Evolutionary conservation across 2,329 filamentous ascomycete genomes (phyloP).

Genomic region (Thielaviopsis ethacetica): DNA sequence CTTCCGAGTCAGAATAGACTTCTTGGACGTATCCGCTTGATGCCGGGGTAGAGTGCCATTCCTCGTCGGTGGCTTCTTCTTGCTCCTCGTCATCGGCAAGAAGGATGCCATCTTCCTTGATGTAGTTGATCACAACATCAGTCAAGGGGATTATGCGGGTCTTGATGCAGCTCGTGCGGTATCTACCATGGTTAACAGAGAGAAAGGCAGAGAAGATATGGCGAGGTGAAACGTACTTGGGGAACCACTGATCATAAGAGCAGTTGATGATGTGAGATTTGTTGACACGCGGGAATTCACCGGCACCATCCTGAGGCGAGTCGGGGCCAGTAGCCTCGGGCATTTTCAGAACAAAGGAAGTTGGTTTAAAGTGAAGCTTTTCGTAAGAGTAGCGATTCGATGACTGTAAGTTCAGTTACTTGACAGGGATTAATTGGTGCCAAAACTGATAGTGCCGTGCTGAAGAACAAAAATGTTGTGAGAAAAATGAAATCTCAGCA

Average conservation of each 20-base stretch:
- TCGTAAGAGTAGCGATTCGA: background rate
- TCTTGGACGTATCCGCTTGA: constrained; percentile 20
- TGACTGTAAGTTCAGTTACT: background rate
- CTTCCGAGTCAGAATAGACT: constrained; percentile 27
- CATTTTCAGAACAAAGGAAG: background rate
- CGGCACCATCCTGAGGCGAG: constrained; percentile 19
- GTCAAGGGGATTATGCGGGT: constrained; percentile 70
- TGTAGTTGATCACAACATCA: constrained; percentile 62
- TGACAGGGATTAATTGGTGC: background rate
- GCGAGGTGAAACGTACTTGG: constrained; percentile 33
- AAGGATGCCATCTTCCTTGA: constrained; percentile 83
- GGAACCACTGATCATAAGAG: constrained; percentile 86
- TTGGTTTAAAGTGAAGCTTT: background rate
- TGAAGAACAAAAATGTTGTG: background rate
- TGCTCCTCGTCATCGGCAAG: constrained; percentile 51
- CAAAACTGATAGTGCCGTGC: background rate
- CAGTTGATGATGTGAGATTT: constrained; percentile 84
- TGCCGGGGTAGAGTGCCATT: constrained; percentile 22
- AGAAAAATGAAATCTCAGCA: background rate
- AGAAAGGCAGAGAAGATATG: background rate
- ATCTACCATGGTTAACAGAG: constrained; percentile 25
- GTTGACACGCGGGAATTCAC: constrained; percentile 65
- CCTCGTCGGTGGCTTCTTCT: constrained; percentile 42
- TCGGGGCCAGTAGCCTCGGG: constrained; percentile 1
- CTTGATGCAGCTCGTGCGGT: constrained; percentile 67